These are phyloP conservation scores for Seiridium unicorne DNA, from an alignment of 2,329 filamentous ascomycete species.

Conservation along the genomic window DNA sequence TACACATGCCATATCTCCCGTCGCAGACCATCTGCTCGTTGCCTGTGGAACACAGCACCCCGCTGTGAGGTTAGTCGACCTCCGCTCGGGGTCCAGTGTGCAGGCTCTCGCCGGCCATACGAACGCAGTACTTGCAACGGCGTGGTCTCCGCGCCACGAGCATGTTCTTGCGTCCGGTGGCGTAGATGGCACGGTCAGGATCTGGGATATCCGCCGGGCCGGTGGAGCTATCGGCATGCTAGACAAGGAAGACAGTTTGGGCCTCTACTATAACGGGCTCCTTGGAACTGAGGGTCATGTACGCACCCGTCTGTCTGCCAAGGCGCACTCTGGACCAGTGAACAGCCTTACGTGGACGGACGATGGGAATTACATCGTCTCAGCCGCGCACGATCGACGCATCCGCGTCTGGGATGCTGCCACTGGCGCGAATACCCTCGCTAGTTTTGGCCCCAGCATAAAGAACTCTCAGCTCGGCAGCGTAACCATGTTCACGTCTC, in stretches of 20 bases:
- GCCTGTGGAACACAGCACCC: constrained; percentile 88
- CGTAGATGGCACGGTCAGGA: constrained; percentile 76
- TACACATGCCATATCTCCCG: constrained; percentile 73
- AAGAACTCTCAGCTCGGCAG: constrained; percentile 68
- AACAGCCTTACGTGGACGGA: constrained; percentile 86
- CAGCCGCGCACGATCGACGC: constrained; percentile 77
- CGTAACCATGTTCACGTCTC: constrained; percentile 61
- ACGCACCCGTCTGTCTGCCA: constrained; percentile 44
- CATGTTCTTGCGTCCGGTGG: constrained; percentile 81
- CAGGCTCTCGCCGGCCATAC: constrained; percentile 70
- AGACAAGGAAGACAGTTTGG: constrained; percentile 80
- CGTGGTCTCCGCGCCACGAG: constrained; percentile 81
- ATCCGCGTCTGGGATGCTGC: constrained; percentile 85
- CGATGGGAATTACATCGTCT: constrained; percentile 73
- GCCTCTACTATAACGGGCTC: constrained; percentile 47
- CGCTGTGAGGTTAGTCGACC: constrained; percentile 78
- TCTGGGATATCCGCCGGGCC: constrained; percentile 86
- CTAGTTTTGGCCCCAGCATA: constrained; percentile 80
- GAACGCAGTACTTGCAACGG: constrained; percentile 64
- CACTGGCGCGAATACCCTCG: constrained; percentile 81
- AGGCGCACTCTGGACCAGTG: constrained; percentile 77
- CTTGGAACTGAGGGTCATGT: constrained; percentile 31
- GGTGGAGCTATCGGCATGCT: constrained; percentile 74
- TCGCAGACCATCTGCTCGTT: constrained; percentile 73
- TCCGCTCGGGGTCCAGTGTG: constrained; percentile 75